Evolutionary conservation across 192 early-diverging fungal species (phyloP).

Genomic region (Backusella westeae): DNA sequence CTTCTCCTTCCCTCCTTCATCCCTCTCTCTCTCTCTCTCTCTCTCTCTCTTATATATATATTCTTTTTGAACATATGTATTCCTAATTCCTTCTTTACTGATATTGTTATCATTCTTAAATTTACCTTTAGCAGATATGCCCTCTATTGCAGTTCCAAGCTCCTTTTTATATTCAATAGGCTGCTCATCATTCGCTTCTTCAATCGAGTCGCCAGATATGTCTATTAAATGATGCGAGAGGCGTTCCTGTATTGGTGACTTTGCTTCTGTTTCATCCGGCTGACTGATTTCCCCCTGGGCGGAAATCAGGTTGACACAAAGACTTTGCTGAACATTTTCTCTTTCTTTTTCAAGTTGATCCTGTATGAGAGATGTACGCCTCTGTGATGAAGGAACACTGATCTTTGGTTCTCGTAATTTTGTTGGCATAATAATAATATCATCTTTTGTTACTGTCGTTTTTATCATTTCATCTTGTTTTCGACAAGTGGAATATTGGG

Average conservation of each 20-base stretch:
- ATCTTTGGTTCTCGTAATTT: neutral
- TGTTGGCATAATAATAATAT: neutral
- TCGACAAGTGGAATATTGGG: constrained; percentile 1
- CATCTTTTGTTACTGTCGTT: neutral
- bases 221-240: neutral
- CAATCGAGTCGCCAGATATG: neutral
- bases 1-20: neutral
- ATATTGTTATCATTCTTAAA: neutral
- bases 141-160: neutral
- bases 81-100: neutral
- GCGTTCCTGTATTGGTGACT: neutral
- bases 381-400: neutral
- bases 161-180: neutral
- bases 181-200: neutral
- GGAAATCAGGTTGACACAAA: constrained; percentile 3
- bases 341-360: constrained; percentile 17
- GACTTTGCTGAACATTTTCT: neutral
- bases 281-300: constrained; percentile 16
- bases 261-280: constrained; percentile 9
- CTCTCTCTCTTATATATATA: neutral
- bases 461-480: constrained; percentile 7
- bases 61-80: neutral
- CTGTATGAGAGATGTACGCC: constrained; percentile 12
- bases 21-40: neutral
- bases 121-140: neutral